These are phyloP conservation scores for Nothophaeocryptopus gaeumannii DNA, from an alignment of 2,329 filamentous ascomycete species.

Conservation along the genomic window DNA sequence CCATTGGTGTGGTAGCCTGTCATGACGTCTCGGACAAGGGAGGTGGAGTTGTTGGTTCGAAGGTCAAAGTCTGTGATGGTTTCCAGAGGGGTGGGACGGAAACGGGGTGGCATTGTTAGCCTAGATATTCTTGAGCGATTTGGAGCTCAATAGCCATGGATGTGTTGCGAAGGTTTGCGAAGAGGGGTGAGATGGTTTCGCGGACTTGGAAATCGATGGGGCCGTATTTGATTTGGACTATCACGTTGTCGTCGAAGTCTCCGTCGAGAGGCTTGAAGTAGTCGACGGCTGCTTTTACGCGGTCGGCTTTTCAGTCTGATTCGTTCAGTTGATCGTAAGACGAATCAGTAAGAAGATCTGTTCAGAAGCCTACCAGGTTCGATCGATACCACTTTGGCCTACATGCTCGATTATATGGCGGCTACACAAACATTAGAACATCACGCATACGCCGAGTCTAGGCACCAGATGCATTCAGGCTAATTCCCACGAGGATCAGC, in stretches of 20 bases:
- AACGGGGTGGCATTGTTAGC: slow-evolving; percentile 66
- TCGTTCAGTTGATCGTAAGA: slow-evolving; percentile 64
- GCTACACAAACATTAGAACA: too few relatives aligned
- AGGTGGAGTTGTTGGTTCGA: slow-evolving; percentile 56
- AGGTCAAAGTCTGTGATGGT: slow-evolving; percentile 66
- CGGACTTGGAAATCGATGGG: slow-evolving; percentile 73
- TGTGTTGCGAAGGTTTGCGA: slow-evolving; percentile 51
- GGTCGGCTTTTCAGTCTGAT: slow-evolving; percentile 62
- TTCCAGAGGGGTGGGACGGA: slow-evolving; percentile 68
- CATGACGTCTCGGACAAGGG: slow-evolving; percentile 59
- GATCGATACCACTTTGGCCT: too few relatives aligned
- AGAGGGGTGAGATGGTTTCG: slow-evolving; percentile 64
- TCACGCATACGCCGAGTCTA: background rate
- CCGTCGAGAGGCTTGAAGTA: slow-evolving; percentile 64
- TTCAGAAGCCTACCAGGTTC: background rate
- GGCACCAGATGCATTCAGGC: slow-evolving; percentile 1
- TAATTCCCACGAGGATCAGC: background rate
- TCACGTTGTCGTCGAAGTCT: slow-evolving; percentile 66
- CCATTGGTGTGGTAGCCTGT: slow-evolving; percentile 59
- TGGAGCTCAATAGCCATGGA: slow-evolving; percentile 62
- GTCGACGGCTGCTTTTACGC: slow-evolving; percentile 67
- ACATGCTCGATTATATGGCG: too few relatives aligned
- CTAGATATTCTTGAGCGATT: slow-evolving; percentile 67
- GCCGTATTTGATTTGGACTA: slow-evolving; percentile 72
- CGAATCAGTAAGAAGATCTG: slow-evolving; percentile 45